Base-by-base conservation (phyloP, 805 yeast species). In the Metschnikowia reukaufii region DNA sequence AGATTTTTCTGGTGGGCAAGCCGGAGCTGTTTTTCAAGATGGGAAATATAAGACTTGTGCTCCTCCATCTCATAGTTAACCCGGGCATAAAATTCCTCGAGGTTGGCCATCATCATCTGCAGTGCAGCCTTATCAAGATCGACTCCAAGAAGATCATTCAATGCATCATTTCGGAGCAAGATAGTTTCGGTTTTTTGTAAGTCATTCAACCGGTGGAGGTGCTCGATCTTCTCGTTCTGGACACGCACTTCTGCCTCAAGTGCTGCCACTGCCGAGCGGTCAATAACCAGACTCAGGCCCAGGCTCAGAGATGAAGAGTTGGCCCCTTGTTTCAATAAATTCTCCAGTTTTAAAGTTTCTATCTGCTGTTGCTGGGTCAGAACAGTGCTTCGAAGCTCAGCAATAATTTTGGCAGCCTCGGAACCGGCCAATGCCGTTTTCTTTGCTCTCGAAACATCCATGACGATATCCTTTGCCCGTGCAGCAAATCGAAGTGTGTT, bases 401-500 rank as follows among this genome's bases (percentile, higher is more conserved):
- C 81, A 15, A 88, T 77, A 9, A 81, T 62, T 19, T 49, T 57
- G 40, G 69, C 76, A 38, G 77, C 79, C 16, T 74, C 76, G 13
- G 33, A 41, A 12, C 17, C 13, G 75, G 83, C 1, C 61, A 2
- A 66, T 60, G 33, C 64, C 58, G 58, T 39, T 21, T 61, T 51
- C 54, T 74, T 78, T 55, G 77, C 76, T 48, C 77, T 78, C 43
- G 77, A 77, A 5, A 88, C 96, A 45, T 74, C 77, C 57, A 91
- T 76, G 10, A 82, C 74, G 42, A 94, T 82, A 62, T 92, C 89
- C 59, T 90, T 91, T 1, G 98, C 97, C 50, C 97, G 73, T 0
- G 96, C 87, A 0, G 97, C 98, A 70, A 94, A 94, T 43, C 98
- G 69, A 20, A 94, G 72, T 0, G 98, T 91, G 62, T 88, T 89